Evolutionary conservation across 495 filamentous ascomycete genomes (phyloP).

Genomic region (Penicillium salamii): DNA sequence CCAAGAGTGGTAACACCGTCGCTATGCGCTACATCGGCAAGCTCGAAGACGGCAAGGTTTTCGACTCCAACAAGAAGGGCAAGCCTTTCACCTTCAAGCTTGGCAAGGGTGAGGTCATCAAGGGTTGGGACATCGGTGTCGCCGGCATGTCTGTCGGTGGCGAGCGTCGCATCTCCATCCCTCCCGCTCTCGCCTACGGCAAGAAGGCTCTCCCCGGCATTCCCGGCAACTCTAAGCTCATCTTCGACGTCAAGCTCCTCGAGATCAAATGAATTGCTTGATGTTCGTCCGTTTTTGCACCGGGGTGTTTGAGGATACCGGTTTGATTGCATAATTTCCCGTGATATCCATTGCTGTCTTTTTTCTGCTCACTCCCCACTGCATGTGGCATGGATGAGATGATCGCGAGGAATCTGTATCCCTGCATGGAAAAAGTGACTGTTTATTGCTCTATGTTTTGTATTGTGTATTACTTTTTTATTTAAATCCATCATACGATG

Average conservation of each 20-base stretch:
- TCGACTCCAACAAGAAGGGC: conserved; percentile 97
- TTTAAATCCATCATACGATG: conserved; percentile 11
- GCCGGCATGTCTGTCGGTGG: conserved; percentile 88
- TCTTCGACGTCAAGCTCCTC: conserved; percentile 90
- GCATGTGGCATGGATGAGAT: conserved; percentile 39
- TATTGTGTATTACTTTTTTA: conserved; percentile 15
- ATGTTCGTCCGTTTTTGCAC: conserved; percentile 19
- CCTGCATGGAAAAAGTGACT: conserved; percentile 31
- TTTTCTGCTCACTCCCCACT: conserved; percentile 26
- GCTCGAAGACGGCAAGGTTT: conserved; percentile 84
- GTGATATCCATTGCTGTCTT: conserved; percentile 46
- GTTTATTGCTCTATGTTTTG: conserved; percentile 12
- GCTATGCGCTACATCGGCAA: conserved; percentile 98
- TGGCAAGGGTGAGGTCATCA: conserved; percentile 92
- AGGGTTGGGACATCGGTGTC: conserved; percentile 96
- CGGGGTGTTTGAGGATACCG: conserved; percentile 35
- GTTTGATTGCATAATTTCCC: conserved; percentile 33
- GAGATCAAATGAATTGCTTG: conserved; percentile 54
- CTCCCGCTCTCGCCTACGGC: conserved; percentile 82
- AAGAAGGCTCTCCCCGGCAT: conserved; percentile 75
- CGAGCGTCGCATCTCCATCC: conserved; percentile 88
- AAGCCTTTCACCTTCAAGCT: conserved; percentile 94
- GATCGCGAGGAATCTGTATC: conserved; percentile 30
- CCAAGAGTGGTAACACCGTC: conserved; percentile 82
- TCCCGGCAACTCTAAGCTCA: conserved; percentile 81